Evolutionary conservation across 2,329 filamentous ascomycete genomes (phyloP).

Genomic region (Curvularia spicifera): DNA sequence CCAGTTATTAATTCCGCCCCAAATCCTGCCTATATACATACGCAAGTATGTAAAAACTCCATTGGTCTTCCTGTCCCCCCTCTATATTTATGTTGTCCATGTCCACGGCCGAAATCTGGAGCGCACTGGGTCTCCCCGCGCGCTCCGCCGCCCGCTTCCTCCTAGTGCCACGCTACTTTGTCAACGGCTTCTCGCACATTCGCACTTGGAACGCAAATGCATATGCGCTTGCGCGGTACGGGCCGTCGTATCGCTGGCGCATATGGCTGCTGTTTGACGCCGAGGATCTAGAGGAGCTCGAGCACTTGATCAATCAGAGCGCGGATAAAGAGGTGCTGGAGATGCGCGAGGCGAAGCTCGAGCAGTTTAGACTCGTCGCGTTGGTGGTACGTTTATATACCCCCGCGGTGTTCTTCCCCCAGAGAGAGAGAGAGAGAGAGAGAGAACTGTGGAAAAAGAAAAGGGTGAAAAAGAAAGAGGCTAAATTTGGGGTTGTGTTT

Average conservation of each 20-base stretch:
- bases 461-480: too few species aligned
- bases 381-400: slow-evolving; percentile 23
- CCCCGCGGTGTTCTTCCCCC: too few species aligned
- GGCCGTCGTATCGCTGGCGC: slow-evolving; percentile 19
- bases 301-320: slow-evolving; percentile 25
- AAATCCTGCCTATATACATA: neutral
- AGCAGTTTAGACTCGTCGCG: slow-evolving; percentile 25
- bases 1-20: neutral
- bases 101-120: slow-evolving; percentile 15
- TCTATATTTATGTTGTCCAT: too few species aligned
- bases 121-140: slow-evolving; percentile 14
- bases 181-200: slow-evolving; percentile 12
- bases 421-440: too few species aligned
- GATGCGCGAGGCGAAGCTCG: slow-evolving; percentile 21
- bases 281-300: slow-evolving; percentile 24
- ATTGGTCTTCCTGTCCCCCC: neutral
- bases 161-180: slow-evolving; percentile 13
- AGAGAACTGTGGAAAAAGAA: neutral
- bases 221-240: slow-evolving; percentile 26
- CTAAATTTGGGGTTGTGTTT: neutral
- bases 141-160: slow-evolving; percentile 10
- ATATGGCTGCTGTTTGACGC: slow-evolving; percentile 33
- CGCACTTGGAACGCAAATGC: slow-evolving; percentile 10
- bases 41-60: too few species aligned
- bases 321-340: slow-evolving; percentile 20